Base-by-base conservation (phyloP, 2,329 filamentous ascomycete genomes). In the Neonectria ditissima region DNA sequence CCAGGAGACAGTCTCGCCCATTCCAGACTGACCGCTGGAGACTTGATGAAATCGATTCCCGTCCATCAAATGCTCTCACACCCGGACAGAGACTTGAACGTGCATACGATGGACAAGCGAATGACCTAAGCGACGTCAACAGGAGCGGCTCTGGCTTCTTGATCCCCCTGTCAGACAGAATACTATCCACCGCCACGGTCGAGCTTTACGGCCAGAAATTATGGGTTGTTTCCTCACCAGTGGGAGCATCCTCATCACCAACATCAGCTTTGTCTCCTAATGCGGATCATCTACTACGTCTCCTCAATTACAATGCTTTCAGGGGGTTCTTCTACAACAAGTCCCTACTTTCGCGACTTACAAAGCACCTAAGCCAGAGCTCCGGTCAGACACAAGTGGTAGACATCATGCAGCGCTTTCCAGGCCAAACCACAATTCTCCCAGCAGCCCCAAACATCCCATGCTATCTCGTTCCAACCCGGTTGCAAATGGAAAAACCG, bases 401-500 rank as follows among this genome's bases (percentile, higher is more conserved):
- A 9, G 13, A 57, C 41, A 55, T 65, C 16, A 48, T 62, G 58
- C 24, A 39, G 13, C 13, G 5, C 3, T 58, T 50, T 5, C 58
- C 62, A 2, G 43, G 22, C 18, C 54, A 53, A 18, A 54, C 58
- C 1, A 26, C 53, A 5, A 52, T 62, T 2, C 4, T 52, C 7
- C 28, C 39, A 10, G 14, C 26, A 5, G 39, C 13, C 9, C 6
- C 30, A 9, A 32, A 32, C 2, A 14, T 65, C 3, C 63, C 63
- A 5, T 13, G 2, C 3, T 45, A 48, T 16, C 75, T 82, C 5
- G 56, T 74, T 5, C 80, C 81, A 9, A 83, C 80, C 5, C 32
- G 45, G 22, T 74, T 81, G 51, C 81, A 83, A 62, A 77, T 76
- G 55, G 78, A 72, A 14, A 69, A 77, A 13, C 73, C 72, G 26